Evolutionary conservation across 306 rosid genomes (phyloP), one percentile per base, ranked within the genome.

Genomic region (Cicer cuneatum): DNA sequence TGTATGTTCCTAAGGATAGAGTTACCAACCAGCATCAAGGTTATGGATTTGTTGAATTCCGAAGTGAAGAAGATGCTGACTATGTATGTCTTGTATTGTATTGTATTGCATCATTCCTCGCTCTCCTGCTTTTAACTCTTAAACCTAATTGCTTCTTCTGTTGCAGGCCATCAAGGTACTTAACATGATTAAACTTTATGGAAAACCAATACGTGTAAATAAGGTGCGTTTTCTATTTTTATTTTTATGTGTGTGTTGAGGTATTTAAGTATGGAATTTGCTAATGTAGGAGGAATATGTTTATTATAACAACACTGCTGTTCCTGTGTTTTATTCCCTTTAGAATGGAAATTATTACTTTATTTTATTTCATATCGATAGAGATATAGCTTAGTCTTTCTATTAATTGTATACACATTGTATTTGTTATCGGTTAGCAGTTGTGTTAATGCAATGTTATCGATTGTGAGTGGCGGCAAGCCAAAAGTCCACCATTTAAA

Each of bases 31-130:
- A 90, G 19, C 99, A 92, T 81, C 98, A 95, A 83, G 99, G 99
- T 57, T 95, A 95, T 82, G 98, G 99, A 38, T 95, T 95, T 71
- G 92, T 95, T 45, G 99, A 95, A 73, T 92, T 95, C 56, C 88
- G 99, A 7, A 92, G 93, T 16, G 98, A 95, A 82, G 97, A 95
- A 82, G 99, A 95, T 81, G 98, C 98, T 69, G 99, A 95, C 75
- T 95, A 92, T 42, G 99, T 92, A 83, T 70, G 90, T 82, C 12
- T 64, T 67, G 10, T 69, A 4, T 12, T 56, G 1, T 71, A 53
- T 43, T 33, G 18, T n/a, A n/a, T n/a, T n/a, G n/a, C n/a, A n/a
- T n/a, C n/a, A n/a, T 11, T 18, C 33, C 38, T 19, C 9, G 45
- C 45, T 66, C 9, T 38, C 10, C 43, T 6, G 7, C 10, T 61